Conservation (phyloP, 2,329 filamentous ascomycete genomes). For the Neofusicoccum kwambonambiense region DNA sequence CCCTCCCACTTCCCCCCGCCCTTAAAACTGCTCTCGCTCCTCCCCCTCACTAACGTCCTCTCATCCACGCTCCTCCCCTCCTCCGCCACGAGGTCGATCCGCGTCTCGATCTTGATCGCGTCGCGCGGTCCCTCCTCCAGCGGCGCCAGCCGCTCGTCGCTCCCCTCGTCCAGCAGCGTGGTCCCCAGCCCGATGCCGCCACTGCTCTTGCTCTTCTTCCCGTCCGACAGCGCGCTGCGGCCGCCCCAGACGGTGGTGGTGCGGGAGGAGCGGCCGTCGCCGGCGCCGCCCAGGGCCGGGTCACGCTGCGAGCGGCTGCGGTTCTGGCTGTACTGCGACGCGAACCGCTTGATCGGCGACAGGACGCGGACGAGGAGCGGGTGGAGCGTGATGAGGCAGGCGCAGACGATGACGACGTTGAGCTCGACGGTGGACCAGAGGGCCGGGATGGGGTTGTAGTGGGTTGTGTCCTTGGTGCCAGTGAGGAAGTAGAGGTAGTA, state of each 20-base stretch:
- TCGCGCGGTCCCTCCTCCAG: no score
- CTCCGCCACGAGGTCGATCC: not conserved
- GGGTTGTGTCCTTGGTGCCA: constrained; percentile 27
- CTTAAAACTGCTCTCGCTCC: not conserved
- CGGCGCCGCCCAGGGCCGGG: no score
- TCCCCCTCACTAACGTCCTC: not conserved
- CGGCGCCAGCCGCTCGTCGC: not conserved
- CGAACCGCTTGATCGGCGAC: not conserved
- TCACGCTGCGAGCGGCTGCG: not conserved
- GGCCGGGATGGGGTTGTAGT: constrained; percentile 29
- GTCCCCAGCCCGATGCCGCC: not conserved
- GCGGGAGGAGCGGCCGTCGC: not conserved
- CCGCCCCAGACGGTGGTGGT: not conserved
- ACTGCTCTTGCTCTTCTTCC: not conserved
- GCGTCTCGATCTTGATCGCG: not conserved
- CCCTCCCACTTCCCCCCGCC: not conserved
- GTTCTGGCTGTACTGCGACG: not conserved
- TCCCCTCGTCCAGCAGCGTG: not conserved
- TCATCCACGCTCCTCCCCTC: not conserved
- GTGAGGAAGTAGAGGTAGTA: constrained; percentile 26
- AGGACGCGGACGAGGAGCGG: constrained; percentile 24
- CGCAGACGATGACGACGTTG: constrained; percentile 32
- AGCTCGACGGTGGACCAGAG: constrained; percentile 32
- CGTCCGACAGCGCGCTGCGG: not conserved
- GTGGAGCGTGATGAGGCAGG: constrained; percentile 31